Evolutionary conservation across 2,329 filamentous ascomycete genomes (phyloP).

Genomic region (Teratosphaeria viscida): DNA sequence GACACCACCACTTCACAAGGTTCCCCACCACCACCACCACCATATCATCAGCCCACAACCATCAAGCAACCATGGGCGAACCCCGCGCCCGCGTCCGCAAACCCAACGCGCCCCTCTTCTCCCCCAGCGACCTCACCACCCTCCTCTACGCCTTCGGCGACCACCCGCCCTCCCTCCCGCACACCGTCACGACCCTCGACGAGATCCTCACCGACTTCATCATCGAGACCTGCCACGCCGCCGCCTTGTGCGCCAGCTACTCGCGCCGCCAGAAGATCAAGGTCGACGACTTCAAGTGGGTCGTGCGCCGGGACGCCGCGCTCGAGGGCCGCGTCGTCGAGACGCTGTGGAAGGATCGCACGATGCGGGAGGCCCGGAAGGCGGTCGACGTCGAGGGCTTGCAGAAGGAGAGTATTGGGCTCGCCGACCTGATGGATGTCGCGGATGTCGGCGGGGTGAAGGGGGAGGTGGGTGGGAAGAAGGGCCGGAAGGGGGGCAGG

Average conservation of each 20-base stretch:
- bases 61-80: slow-evolving; percentile 31
- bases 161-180: slow-evolving; percentile 59
- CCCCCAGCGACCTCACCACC: slow-evolving; percentile 32
- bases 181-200: slow-evolving; percentile 79
- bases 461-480: slow-evolving; percentile 22
- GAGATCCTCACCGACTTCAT: slow-evolving; percentile 96
- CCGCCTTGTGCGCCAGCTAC: slow-evolving; percentile 74
- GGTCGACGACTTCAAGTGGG: slow-evolving; percentile 95
- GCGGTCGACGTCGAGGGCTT: slow-evolving; percentile 59
- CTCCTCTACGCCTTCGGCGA: slow-evolving; percentile 78
- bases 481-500: slow-evolving; percentile 6
- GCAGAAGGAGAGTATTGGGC: slow-evolving; percentile 32
- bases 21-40: background rate
- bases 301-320: slow-evolving; percentile 70
- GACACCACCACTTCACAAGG: background rate
- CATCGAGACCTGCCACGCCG: slow-evolving; percentile 83
- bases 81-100: slow-evolving; percentile 38
- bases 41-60: too few relatives aligned
- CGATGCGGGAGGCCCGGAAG: slow-evolving; percentile 75
- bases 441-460: slow-evolving; percentile 31
- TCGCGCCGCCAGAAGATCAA: slow-evolving; percentile 92
- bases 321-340: slow-evolving; percentile 86
- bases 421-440: slow-evolving; percentile 38
- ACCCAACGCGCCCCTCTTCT: slow-evolving; percentile 36
- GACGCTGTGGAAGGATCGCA: slow-evolving; percentile 76